Percentiles rank a stretch among this genome's conserved stretches.
These are phyloP conservation scores for Apiotrichum laibachii DNA, from an alignment of 1,284 basidiomycete species.

Conservation along the genomic window DNA sequence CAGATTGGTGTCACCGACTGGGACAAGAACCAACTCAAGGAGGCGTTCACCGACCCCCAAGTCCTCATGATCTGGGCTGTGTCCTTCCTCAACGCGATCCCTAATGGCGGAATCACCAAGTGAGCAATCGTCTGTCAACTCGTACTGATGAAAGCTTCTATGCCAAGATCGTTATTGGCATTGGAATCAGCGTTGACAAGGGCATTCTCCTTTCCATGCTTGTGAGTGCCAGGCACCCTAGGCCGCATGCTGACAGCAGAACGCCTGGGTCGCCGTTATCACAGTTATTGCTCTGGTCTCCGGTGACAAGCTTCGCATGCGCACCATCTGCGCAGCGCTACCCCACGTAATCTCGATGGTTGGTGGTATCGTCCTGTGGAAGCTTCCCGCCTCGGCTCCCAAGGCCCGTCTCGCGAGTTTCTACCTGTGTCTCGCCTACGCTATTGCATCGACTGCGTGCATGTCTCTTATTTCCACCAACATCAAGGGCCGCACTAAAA, in stretches of 20 bases:
- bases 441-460: too few relatives aligned
- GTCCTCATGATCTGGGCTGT: conserved; percentile 7
- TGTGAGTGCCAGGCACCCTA: not conserved
- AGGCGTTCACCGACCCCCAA: conserved; percentile 27
- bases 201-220: conserved; percentile 21
- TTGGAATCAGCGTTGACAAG: conserved; percentile 16
- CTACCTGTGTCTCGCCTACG: not conserved
- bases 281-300: conserved; percentile 8
- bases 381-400: not conserved
- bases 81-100: conserved; percentile 13
- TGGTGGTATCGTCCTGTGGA: conserved; percentile 5
- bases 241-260: not conserved
- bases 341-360: conserved; percentile 14
- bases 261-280: too few relatives aligned
- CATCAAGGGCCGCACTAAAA: conserved; percentile 27
- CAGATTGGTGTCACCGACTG: conserved; percentile 28
- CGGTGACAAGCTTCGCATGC: conserved; percentile 16
- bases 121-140: not conserved
- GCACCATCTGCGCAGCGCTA: conserved; percentile 10
- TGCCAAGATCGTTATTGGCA: conserved; percentile 22
- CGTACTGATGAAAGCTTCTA: conserved; percentile 18
- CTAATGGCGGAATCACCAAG: conserved; percentile 9
- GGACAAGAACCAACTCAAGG: conserved; percentile 29
- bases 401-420: not conserved
- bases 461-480: conserved; percentile 5